These are phyloP conservation scores for Actinidia chinensis DNA, from an alignment of 179 eudicot genomes.

Conservation along the genomic window DNA sequence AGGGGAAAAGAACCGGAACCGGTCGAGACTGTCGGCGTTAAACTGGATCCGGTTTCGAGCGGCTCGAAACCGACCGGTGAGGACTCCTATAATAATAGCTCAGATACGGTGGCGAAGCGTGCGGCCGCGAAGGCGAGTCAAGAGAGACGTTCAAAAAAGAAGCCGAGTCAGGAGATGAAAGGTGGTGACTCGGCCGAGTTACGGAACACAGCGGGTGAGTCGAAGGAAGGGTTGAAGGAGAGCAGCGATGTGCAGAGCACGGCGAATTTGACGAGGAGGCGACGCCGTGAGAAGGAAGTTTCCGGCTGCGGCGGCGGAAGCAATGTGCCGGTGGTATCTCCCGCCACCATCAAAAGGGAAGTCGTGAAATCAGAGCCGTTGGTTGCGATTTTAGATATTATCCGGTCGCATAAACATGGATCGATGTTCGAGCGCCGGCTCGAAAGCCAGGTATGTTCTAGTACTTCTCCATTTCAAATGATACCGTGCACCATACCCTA, in stretches of 20 bases:
- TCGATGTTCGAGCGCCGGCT: slow-evolving; percentile 46
- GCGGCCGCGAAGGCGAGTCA: slow-evolving; percentile 15
- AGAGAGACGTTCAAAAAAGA: too few species aligned
- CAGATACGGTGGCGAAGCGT: slow-evolving; percentile 7
- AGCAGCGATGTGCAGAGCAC: slow-evolving; percentile 39
- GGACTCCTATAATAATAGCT: slow-evolving; percentile 33
- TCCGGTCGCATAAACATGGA: slow-evolving; percentile 39
- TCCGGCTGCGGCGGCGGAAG: slow-evolving; percentile 20
- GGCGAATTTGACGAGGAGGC: slow-evolving; percentile 26
- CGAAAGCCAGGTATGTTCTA: slow-evolving; percentile 39
- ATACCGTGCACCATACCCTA: background rate
- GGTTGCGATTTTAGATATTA: slow-evolving; percentile 35
- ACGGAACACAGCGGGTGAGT: slow-evolving; percentile 25
- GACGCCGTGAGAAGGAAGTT: slow-evolving; percentile 8
- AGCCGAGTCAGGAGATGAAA: slow-evolving; percentile 19
- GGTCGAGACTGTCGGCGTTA: background rate
- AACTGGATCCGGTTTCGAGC: slow-evolving; percentile 27
- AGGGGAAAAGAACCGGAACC: slow-evolving; percentile 19
- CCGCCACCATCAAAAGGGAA: slow-evolving; percentile 17
- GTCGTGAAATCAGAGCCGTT: slow-evolving; percentile 34
- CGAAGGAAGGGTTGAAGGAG: slow-evolving; percentile 23
- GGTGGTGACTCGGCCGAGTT: slow-evolving; percentile 19
- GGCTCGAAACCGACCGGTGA: slow-evolving; percentile 14
- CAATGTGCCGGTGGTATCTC: slow-evolving; percentile 16
- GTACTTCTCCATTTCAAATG: background rate